Evolutionary conservation across 2,329 filamentous ascomycete species (phyloP).

Genomic region (Botrytis hyacinthi): DNA sequence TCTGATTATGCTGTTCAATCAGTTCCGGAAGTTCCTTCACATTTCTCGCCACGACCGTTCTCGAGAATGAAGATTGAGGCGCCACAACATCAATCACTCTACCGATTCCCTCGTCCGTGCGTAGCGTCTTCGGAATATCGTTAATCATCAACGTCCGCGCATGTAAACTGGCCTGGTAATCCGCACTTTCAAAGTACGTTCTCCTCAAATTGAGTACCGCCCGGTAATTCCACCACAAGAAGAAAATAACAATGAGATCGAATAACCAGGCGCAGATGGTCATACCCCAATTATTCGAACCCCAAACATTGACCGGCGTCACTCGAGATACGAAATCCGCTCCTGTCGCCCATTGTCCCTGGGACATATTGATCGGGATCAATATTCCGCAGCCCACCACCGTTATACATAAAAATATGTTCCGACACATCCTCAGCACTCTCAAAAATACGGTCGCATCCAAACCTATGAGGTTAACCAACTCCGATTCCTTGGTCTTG

Average conservation of each 20-base stretch:
- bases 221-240: conserved; percentile 88
- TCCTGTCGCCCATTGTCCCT: conserved; percentile 41
- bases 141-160: conserved; percentile 72
- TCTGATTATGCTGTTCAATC: conserved; percentile 78
- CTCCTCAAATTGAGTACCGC: conserved; percentile 69
- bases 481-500: conserved; percentile 70
- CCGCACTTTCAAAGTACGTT: conserved; percentile 77
- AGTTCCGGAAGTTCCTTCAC: conserved; percentile 85
- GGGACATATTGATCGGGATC: conserved; percentile 72
- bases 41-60: conserved; percentile 83
- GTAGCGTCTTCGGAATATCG: conserved; percentile 74
- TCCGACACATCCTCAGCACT: conserved; percentile 86
- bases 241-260: conserved; percentile 72
- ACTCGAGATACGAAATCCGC: conserved; percentile 54
- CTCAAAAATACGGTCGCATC: conserved; percentile 90
- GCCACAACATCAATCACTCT: conserved; percentile 78
- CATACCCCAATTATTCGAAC: conserved; percentile 55
- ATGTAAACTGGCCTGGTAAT: conserved; percentile 86
- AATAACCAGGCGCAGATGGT: conserved; percentile 62
- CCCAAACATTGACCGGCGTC: conserved; percentile 56
- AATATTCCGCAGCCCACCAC: conserved; percentile 74
- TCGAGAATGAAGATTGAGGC: conserved; percentile 73
- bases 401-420: conserved; percentile 75
- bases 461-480: conserved; percentile 81
- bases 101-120: conserved; percentile 83